Evolutionary conservation across 768 basidiomycete genomes (phyloP).

Genomic region (Rhizopogon vulgaris): DNA sequence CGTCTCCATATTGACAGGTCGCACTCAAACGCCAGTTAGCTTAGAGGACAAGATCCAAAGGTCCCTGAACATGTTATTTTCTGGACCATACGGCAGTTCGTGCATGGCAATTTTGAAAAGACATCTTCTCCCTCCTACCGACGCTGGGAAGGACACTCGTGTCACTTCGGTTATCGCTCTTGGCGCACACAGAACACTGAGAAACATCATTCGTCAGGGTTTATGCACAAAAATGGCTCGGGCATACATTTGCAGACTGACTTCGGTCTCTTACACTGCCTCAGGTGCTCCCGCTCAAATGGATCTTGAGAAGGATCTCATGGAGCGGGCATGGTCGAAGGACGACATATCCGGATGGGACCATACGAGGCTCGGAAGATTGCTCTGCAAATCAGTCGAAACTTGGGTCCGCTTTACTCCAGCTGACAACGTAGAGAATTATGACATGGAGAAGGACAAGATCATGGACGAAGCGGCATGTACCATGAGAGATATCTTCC

Average conservation of each 20-base stretch:
- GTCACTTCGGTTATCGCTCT: slow-evolving; percentile 37
- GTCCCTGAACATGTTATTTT: slow-evolving; percentile 48
- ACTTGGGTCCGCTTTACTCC: slow-evolving; percentile 47
- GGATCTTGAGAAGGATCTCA: slow-evolving; percentile 54
- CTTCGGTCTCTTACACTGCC: slow-evolving; percentile 45
- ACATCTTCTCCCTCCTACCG: slow-evolving; percentile 46
- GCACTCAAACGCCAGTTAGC: slow-evolving; percentile 23
- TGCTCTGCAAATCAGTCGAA: slow-evolving; percentile 47
- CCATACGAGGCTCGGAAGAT: slow-evolving; percentile 47
- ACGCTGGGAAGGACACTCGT: slow-evolving; percentile 18
- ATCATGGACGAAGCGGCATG: slow-evolving; percentile 67
- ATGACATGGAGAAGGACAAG: slow-evolving; percentile 38
- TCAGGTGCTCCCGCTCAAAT: slow-evolving; percentile 57
- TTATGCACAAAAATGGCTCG: slow-evolving; percentile 58
- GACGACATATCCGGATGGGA: slow-evolving; percentile 67
- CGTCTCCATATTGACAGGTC: slow-evolving; percentile 45
- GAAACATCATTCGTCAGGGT: slow-evolving; percentile 56
- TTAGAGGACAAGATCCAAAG: slow-evolving; percentile 55
- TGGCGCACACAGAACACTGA: slow-evolving; percentile 57
- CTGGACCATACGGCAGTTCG: slow-evolving; percentile 58
- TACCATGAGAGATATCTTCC: slow-evolving; percentile 64
- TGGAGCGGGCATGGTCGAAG: slow-evolving; percentile 71
- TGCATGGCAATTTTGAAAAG: slow-evolving; percentile 60
- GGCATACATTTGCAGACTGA: slow-evolving; percentile 55
- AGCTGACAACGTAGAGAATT: slow-evolving; percentile 21